phyloP scores from a whole-genome alignment of 1,139 yeast species.

The Magnusiomyces tetraspermus region DNA sequence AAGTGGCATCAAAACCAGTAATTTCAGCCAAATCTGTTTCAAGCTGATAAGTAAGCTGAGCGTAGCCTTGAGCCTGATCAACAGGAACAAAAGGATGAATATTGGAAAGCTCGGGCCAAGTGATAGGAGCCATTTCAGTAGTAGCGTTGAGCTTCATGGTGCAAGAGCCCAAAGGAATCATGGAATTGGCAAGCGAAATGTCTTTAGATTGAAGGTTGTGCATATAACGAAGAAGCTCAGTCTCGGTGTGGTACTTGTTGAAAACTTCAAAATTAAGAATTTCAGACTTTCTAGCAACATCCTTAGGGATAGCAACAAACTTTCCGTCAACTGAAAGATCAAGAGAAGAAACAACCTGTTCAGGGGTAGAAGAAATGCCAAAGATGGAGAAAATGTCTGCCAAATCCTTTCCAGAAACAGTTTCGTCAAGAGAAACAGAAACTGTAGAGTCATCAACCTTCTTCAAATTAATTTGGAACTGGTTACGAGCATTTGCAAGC shows the following conservation, averaged over 20 bases:
- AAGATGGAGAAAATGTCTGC: slow-evolving; percentile 47
- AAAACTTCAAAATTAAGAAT: slow-evolving; percentile 70
- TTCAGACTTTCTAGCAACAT: slow-evolving; percentile 49
- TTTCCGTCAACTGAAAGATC: slow-evolving; percentile 7
- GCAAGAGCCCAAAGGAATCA: slow-evolving; percentile 96
- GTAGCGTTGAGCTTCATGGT: slow-evolving; percentile 96
- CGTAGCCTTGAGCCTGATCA: slow-evolving; percentile 80
- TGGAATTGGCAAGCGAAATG: slow-evolving; percentile 84
- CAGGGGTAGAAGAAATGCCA: slow-evolving; percentile 20
- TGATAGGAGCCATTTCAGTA: slow-evolving; percentile 85
- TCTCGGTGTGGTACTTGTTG: slow-evolving; percentile 84
- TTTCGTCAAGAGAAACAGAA: slow-evolving; percentile 78
- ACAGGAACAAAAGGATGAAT: slow-evolving; percentile 90
- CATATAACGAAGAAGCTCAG: slow-evolving; percentile 85
- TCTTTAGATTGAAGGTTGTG: slow-evolving; percentile 81
- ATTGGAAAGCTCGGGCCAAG: slow-evolving; percentile 85
- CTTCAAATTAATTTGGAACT: slow-evolving; percentile 66
- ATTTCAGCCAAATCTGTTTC: slow-evolving; percentile 82
- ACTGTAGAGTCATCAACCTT: slow-evolving; percentile 54
- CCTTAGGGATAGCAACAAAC: slow-evolving; percentile 37
- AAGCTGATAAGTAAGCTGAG: slow-evolving; percentile 61
- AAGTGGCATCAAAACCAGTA: slow-evolving; percentile 90
- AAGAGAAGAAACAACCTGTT: slow-evolving; percentile 14
- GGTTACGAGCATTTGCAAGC: slow-evolving; percentile 47
- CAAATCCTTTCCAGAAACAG: slow-evolving; percentile 60